Evolutionary conservation across 495 filamentous ascomycete genomes (phyloP), one percentile per base, ranked within the genome.

Genomic region (Tuber indicum): DNA sequence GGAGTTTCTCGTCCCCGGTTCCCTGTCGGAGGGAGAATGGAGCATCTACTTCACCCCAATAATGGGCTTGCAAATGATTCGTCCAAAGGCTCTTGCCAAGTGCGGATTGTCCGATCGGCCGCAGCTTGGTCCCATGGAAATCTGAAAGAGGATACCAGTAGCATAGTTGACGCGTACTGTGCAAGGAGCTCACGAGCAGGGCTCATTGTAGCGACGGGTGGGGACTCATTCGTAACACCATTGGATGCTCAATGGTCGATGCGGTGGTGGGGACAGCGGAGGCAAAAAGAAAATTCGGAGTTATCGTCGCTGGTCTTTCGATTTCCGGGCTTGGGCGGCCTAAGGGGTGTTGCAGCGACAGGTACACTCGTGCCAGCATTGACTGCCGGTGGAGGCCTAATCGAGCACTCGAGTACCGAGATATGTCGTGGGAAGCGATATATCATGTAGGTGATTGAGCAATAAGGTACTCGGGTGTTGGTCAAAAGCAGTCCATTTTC

Each of bases 121-220:
- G 88, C 89, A 45, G 95, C 98, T 82, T 99, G 95, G 95, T 96
- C 92, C n/a, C 95, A 93, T 83, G 95, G 95, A 1, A 95, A 98
- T 78, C 82, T 97, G 17, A 74, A 47, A 46, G 96, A 99, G 75
- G 92, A 94, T 32, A 32, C 32, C 1, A 32, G 32, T 78, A 94
- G 91, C 79, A 97, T 99, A 70, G 93, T 96, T 77, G 97, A 93
- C 81, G 95, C 96, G 14, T 98, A 98, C 32, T 32, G 32, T 32
- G 1, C 83, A 90, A 87, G 75, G 92, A 97, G 74, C 85, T 94
- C 41, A 99, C 98, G 78, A 85, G 90, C 42, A 92, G 91, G 73
- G 95, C 95, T 0, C 88, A 96, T 78, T 79, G 97, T 94, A 17
- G 94, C 95, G 14, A 98, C 95, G 1, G 94, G 95, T 19, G 92